Percentiles rank a stretch among this genome's conserved stretches.
These are phyloP conservation scores for Trichoderma lentiforme DNA, from an alignment of 2,329 filamentous ascomycete species.

Conservation along the genomic window DNA sequence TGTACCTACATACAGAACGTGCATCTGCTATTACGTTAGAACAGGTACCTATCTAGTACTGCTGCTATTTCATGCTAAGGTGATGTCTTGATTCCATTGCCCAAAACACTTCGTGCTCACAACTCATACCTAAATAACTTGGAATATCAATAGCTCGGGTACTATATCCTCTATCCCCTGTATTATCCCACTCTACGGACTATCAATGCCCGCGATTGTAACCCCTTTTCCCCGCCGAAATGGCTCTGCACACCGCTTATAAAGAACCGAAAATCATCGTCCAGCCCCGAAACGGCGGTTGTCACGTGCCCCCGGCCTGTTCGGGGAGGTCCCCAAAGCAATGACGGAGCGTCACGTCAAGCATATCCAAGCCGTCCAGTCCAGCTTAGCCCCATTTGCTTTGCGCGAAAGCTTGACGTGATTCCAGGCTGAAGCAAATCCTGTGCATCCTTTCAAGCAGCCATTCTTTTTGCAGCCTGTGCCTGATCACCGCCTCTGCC, in stretches of 20 bases:
- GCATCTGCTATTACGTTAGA: neutral
- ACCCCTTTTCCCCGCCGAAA: neutral
- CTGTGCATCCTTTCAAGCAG: neutral
- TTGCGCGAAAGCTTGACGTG: slow-evolving; percentile 30
- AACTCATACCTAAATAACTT: neutral
- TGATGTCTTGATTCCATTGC: neutral
- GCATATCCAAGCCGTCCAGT: neutral
- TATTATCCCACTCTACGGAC: neutral
- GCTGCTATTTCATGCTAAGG: neutral
- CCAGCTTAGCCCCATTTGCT: slow-evolving; percentile 2
- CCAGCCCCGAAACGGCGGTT: neutral
- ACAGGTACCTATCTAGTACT: neutral
- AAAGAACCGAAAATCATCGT: neutral
- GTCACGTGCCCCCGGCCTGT: slow-evolving; percentile 30
- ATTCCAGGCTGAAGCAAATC: slow-evolving; percentile 23
- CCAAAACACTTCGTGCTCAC: neutral
- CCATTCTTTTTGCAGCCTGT: slow-evolving; percentile 9
- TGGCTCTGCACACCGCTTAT: neutral
- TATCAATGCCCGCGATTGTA: neutral
- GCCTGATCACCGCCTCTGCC: neutral
- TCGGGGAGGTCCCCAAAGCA: slow-evolving; percentile 21
- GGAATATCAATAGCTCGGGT: neutral
- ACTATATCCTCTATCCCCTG: neutral
- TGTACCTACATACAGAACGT: neutral
- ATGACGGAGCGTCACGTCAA: slow-evolving; percentile 32